Base-by-base conservation (phyloP, 352 stramenopile genomes). In the Thalassiosira hispida region DNA sequence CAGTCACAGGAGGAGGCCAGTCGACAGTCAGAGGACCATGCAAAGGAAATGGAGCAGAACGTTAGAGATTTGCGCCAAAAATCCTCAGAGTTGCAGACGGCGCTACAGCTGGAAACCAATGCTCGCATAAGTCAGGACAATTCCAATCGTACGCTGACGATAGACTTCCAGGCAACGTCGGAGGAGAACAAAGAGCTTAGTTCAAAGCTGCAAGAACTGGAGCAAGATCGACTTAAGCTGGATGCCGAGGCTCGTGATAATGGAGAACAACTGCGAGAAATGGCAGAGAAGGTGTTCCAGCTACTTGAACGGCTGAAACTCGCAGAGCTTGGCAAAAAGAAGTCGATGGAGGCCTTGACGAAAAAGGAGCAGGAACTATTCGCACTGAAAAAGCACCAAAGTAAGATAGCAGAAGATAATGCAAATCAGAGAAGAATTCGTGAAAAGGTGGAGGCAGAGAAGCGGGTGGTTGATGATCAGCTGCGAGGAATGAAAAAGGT, bases 251-350 rank as follows among this genome's bases (percentile, higher is more conserved):
- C 97, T 68, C 90, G 96, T 27, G 96, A 98, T 75, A 97, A 92
- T 29, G 95, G 94, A 12, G 96, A 98, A 61, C 95, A 98, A 81
- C 85, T 98, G 2, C 92, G 96, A 9, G 96, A 98, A 81, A 98
- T 98, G 96, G 96, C 96, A 9, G 96, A 98, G 79, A 98, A 98
- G 78, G 92, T 95, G 79, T 98, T 98, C 78, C 95, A 98, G 81
- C 80, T 98, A 40, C 89, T 98, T 8, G 96, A 98, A 78, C 85
- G 96, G 0, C 91, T 98, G 25, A 98, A 98, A 77, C 84, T 98
- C 35, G 95, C 96, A 3, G 96, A 98, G 72, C 73, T 98, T 6
- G 95, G 95, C 18, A 98, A 98, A 77, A 98, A 94, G 38, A 98
- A 98, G 71, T 96, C 96, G 2, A 96, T 98, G 56, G 96, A 98